These are phyloP conservation scores for Scedosporium apiospermum DNA, from an alignment of 2,329 filamentous ascomycete genomes.

Conservation along the genomic window DNA sequence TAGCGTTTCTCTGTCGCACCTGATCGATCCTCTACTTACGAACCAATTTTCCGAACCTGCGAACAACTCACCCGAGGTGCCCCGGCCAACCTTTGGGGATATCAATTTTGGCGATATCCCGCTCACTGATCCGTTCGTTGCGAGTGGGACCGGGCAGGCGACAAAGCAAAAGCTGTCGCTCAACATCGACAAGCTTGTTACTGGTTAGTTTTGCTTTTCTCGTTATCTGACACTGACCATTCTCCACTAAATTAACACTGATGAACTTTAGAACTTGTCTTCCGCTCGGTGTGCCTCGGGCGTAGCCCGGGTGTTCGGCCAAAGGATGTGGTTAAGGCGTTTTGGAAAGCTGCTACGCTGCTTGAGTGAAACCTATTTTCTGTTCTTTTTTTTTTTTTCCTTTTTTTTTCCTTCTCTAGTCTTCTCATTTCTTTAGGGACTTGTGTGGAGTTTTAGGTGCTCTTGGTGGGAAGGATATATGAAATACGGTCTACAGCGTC, in stretches of 20 bases:
- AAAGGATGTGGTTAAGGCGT: constrained; percentile 24
- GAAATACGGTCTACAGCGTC: neutral
- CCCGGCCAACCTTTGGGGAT: neutral
- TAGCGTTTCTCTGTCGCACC: neutral
- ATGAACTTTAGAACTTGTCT: constrained; percentile 22
- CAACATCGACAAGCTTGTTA: neutral
- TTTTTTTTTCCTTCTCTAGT: neutral
- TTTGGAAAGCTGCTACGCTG: constrained; percentile 15
- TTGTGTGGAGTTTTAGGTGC: constrained; percentile 1
- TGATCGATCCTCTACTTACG: constrained; percentile 3
- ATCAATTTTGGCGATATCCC: neutral
- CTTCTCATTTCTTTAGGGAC: neutral
- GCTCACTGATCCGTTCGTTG: neutral
- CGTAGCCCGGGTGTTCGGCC: constrained; percentile 27
- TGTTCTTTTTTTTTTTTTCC: neutral
- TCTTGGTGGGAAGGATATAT: neutral
- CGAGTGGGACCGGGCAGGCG: neutral
- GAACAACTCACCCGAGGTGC: neutral
- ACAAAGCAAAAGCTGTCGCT: neutral
- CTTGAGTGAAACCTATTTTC: neutral
- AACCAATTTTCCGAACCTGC: neutral
- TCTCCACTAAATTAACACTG: neutral
- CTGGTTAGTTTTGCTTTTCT: neutral
- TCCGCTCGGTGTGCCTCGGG: constrained; percentile 27
- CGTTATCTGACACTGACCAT: neutral